Base-by-base conservation (phyloP, 371 early-diverging fungal genomes). In the Blakeslea trispora region DNA sequence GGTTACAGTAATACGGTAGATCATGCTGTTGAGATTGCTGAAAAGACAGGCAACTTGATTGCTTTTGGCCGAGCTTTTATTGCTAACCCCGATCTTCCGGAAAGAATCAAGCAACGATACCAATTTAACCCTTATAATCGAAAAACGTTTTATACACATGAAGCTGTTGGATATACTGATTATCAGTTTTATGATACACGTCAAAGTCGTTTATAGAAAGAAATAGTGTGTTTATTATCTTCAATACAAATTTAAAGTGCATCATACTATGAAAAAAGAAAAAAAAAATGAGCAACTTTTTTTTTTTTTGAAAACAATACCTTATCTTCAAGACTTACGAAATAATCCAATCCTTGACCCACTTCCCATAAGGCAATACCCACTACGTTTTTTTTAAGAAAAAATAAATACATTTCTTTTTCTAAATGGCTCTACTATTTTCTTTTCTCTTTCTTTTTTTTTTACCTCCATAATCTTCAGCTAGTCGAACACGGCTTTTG, bases 311-410 rank as follows among this genome's bases (percentile, higher is more conserved):
- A n/a, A n/a, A n/a, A n/a, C n/a, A n/a, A n/a, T n/a, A n/a, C n/a
- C n/a, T n/a, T n/a, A n/a, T n/a, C n/a, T n/a, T n/a, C n/a, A n/a
- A n/a, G 7, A 69, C 77, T 77, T 65, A 78, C 79, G 68, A 79
- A 86, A 54, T 79, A 81, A 68, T 86, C 87, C 43, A 86, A 61
- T 0, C 87, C 87, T 62, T 86, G 87, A 2, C 87, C 87, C 44
- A 86, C 71, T 66, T 86, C 87, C 85, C 87, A 87, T n/a, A 87
- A 32, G 9, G 81, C 68, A 6, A 87, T 31, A 5, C 87, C 85
- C 17, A 77, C 77, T 75, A 55, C 39, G 21, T 21, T 15, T 18
- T 37, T 3, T 14, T 22, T 42, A 41, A 17, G 7, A 55, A 1
- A 52, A 15, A 28, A 9, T 45, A n/a, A 24, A 23, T 10, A 46